Conservation (phyloP, 257 asterid species). For the Fraxinus excelsior region DNA sequence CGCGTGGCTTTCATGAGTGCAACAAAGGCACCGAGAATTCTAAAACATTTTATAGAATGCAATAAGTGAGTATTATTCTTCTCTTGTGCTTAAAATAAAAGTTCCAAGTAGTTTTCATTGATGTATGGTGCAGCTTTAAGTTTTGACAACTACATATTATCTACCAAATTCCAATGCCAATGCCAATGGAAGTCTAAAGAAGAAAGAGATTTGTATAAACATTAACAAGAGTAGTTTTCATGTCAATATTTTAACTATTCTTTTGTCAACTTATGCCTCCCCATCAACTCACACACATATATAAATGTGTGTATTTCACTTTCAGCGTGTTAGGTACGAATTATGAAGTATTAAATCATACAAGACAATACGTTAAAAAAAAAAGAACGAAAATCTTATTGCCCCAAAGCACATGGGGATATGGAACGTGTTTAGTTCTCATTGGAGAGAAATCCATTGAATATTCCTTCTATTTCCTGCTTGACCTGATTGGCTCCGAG, state of each 20-base stretch:
- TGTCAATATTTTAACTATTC: neutral
- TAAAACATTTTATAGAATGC: neutral
- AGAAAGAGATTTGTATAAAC: neutral
- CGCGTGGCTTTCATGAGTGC: neutral
- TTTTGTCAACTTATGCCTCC: constrained; percentile 22
- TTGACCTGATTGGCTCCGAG: too few species aligned
- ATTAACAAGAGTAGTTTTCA: neutral
- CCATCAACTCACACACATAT: neutral
- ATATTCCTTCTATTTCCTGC: too few species aligned
- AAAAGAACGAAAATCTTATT: too few species aligned
- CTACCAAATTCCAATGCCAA: neutral
- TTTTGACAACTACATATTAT: constrained; percentile 15
- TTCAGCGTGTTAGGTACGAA: neutral
- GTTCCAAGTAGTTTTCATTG: neutral
- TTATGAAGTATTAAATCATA: too few species aligned
- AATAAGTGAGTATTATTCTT: constrained; percentile 19
- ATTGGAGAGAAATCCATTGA: too few species aligned
- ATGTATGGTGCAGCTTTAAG: constrained; percentile 7
- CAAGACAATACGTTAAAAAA: too few species aligned
- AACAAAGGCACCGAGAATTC: neutral
- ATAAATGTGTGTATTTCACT: neutral
- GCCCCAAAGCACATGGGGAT: too few species aligned
- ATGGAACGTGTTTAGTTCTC: too few species aligned
- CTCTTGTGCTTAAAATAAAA: neutral
- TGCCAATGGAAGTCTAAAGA: constrained; percentile 1